Evolutionary conservation across 2,329 filamentous ascomycete species (phyloP), one percentile per base, ranked within the genome.

Genomic region (Ophiosphaerella herpotricha): DNA sequence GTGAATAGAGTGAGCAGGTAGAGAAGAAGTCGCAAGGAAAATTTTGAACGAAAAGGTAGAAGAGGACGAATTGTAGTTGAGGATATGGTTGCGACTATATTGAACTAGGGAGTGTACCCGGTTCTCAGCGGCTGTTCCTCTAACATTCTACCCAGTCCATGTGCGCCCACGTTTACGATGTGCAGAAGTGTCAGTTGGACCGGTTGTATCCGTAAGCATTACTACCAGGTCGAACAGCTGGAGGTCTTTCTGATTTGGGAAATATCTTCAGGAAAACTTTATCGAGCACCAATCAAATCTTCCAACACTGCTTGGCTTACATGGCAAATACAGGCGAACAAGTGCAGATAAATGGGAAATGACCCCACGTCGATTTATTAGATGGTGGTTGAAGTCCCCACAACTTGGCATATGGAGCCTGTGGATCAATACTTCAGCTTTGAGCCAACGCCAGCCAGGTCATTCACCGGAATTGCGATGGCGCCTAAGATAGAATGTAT

Each of bases 61-160:
- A 23, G 47, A 32, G 31, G 40, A 48, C 38, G 21, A 39, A 32
- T 32, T 36, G 36, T 24, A 48, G 24, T 33, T 46, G 34, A 46
- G 47, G 43, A 45, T 45, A 46, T 37, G n/a, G 43, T 49, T 52
- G 44, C 35, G 31, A 39, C 31, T 50, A 56, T 54, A 56, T 50
- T 56, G 29, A 26, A 44, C 47, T 52, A 33, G 41, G 38, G 18
- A n/a, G 32, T 43, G 33, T 50, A 58, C 57, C 57, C 43, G 55
- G 55, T 57, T 48, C 34, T 43, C 37, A 23, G 45, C 34, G 33
- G 23, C 16, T 33, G n/a, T 21, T n/a, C 43, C 13, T 18, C 34
- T 29, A 18, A 24, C 33, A 34, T 4, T 13, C 38, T 26, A 31
- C 18, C 39, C 36, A 34, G n/a, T 18, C 42, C 21, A 36, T 8